Percentiles rank a stretch among this genome's conserved stretches.
phyloP scores from a whole-genome alignment of 2,329 filamentous ascomycete genomes.

The Penicillium sp. region DNA sequence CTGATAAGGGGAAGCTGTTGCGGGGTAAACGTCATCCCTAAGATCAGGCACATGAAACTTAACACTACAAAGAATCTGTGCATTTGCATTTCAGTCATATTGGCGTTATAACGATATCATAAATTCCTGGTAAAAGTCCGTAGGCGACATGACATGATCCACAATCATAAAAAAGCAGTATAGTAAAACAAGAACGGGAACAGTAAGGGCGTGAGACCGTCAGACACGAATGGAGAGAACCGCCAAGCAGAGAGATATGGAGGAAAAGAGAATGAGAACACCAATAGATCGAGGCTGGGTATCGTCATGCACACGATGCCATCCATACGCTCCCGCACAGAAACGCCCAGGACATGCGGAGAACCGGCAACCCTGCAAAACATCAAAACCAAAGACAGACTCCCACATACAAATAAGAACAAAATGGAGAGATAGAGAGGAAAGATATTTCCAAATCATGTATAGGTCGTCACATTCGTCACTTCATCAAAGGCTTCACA shows the following conservation, averaged over 20 bases:
- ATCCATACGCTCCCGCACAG: conserved; percentile 27
- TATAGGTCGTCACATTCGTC: conserved; percentile 40
- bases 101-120: conserved; percentile 10
- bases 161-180: conserved; percentile 14
- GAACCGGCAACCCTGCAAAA: conserved; percentile 15
- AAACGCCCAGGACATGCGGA: conserved; percentile 32
- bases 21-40: conserved; percentile 18
- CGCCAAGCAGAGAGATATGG: conserved; percentile 13
- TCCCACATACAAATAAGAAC: conserved; percentile 13
- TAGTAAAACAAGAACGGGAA: conserved; percentile 27
- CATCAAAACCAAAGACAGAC: conserved; percentile 26
- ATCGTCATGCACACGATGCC: conserved; percentile 35
- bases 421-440: conserved; percentile 1
- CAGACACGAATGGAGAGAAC: background rate
- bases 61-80: background rate
- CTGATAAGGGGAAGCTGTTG: conserved; percentile 7
- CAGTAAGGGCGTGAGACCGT: background rate
- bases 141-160: conserved; percentile 13
- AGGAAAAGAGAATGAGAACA: background rate
- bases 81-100: conserved; percentile 21
- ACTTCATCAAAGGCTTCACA: conserved; percentile 31
- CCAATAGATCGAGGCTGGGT: conserved; percentile 29
- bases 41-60: background rate
- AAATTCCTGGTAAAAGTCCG: conserved; percentile 10
- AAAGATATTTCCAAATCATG: conserved; percentile 25